phyloP scores from a whole-genome alignment of 345 rosid genomes.

The Eucalyptus lansdowneana region DNA sequence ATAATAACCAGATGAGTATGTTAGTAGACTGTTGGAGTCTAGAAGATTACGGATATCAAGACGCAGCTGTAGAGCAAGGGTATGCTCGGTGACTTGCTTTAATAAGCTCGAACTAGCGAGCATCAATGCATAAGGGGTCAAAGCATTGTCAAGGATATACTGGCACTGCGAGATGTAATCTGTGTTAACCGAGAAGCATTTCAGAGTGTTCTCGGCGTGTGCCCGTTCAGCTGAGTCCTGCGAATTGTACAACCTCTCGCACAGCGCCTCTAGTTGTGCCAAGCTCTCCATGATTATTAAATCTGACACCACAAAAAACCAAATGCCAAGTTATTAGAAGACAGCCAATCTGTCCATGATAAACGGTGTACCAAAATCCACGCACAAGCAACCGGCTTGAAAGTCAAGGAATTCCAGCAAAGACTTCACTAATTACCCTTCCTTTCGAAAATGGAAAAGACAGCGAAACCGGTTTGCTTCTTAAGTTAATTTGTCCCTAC shows the following conservation, averaged over 20 bases:
- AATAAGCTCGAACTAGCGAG: slow-evolving; percentile 96
- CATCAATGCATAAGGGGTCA: slow-evolving; percentile 95
- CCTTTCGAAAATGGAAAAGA: neutral
- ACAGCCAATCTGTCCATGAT: neutral
- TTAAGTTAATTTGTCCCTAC: neutral
- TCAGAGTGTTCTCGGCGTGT: slow-evolving; percentile 86
- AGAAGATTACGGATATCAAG: slow-evolving; percentile 72
- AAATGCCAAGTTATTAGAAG: neutral
- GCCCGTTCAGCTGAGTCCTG: slow-evolving; percentile 88
- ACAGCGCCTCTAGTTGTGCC: slow-evolving; percentile 93
- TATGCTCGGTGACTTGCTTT: slow-evolving; percentile 95
- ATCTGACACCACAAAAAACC: neutral
- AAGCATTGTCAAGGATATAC: slow-evolving; percentile 91
- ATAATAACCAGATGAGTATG: neutral
- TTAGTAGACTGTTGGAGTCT: neutral
- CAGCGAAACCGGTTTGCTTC: neutral
- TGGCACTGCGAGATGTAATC: slow-evolving; percentile 96
- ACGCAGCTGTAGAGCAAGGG: slow-evolving; percentile 75
- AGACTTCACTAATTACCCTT: neutral
- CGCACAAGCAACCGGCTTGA: neutral
- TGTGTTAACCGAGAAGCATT: slow-evolving; percentile 76
- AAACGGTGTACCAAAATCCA: neutral
- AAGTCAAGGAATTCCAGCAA: neutral
- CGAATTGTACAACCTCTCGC: slow-evolving; percentile 94
- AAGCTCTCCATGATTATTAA: slow-evolving; percentile 67